Evolutionary conservation across 257 asterid genomes (phyloP).

Genomic region (Solanum tarapatanum): DNA sequence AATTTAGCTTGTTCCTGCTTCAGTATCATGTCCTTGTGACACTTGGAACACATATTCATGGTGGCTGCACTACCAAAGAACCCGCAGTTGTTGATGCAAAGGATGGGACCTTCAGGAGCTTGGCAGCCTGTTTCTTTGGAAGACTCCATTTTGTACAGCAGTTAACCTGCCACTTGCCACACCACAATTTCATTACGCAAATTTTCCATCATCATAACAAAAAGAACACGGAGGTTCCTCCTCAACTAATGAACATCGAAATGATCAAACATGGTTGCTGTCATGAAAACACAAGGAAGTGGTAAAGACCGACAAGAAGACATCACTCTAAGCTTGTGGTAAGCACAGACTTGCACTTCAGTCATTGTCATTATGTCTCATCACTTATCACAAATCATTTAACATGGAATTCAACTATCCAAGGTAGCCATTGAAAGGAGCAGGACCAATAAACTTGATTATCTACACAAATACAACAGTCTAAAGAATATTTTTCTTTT

Average conservation of each 20-base stretch:
- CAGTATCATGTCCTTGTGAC: slow-evolving; percentile 41
- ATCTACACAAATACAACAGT: neutral
- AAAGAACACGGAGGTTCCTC: neutral
- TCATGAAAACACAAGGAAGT: neutral
- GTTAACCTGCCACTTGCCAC: neutral
- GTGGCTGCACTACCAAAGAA: slow-evolving; percentile 55
- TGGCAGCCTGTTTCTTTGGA: slow-evolving; percentile 47
- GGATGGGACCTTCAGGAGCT: slow-evolving; percentile 51
- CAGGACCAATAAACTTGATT: neutral
- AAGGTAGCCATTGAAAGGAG: neutral
- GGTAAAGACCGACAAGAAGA: neutral
- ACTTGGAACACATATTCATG: slow-evolving; percentile 55
- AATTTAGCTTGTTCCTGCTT: slow-evolving; percentile 38
- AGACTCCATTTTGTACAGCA: slow-evolving; percentile 31
- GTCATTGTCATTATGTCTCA: neutral
- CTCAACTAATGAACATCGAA: neutral
- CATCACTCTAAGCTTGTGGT: neutral
- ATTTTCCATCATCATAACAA: neutral
- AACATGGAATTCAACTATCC: neutral
- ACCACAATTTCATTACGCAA: neutral
- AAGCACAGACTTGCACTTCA: neutral
- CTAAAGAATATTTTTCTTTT: neutral
- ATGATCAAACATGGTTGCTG: neutral
- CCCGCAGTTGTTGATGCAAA: slow-evolving; percentile 56
- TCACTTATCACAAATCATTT: neutral